Evolutionary conservation across 352 stramenopile genomes (phyloP).

Genomic region (Hyaloperonospora brassicae): DNA sequence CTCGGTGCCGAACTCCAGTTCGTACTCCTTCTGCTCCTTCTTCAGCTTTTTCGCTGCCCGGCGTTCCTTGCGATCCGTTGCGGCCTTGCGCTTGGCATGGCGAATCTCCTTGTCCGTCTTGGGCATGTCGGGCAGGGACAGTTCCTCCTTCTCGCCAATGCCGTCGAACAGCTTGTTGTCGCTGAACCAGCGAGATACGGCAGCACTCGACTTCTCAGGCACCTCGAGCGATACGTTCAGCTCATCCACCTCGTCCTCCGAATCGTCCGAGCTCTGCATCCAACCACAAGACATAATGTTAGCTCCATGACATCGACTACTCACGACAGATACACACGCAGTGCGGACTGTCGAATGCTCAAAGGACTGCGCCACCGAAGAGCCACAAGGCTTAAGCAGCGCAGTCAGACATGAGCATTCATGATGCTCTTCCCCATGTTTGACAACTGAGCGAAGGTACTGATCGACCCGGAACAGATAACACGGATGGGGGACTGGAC

Average conservation of each 20-base stretch:
- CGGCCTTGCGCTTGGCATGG: conserved; percentile 95
- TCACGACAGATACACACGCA: conserved; percentile 3
- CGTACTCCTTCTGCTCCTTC: conserved; percentile 80
- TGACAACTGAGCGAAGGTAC: conserved; percentile 89
- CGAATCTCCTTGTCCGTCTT: conserved; percentile 98
- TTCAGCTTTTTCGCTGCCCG: conserved; percentile 66
- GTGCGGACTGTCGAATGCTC: conserved; percentile 54
- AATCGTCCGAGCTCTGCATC: conserved; percentile 78
- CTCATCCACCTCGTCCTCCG: conserved; percentile 52
- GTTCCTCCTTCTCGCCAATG: conserved; percentile 48
- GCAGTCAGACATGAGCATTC: conserved; percentile 82
- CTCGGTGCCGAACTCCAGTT: conserved; percentile 65
- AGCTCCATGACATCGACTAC: background rate
- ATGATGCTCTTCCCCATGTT: conserved; percentile 76
- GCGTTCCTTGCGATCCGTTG: conserved; percentile 86
- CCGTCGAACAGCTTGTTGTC: conserved; percentile 79
- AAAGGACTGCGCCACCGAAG: conserved; percentile 57
- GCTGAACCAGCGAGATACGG: conserved; percentile 75
- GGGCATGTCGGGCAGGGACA: conserved; percentile 80
- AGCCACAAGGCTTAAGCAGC: conserved; percentile 23
- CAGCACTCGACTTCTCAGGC: conserved; percentile 67
- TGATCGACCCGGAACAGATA: conserved; percentile 85
- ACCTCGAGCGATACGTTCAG: conserved; percentile 68
- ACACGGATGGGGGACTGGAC: conserved; percentile 72
- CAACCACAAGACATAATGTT: conserved; percentile 1